Base-by-base conservation (phyloP, 1,139 yeast species). In the Protomyces gravidus region DNA sequence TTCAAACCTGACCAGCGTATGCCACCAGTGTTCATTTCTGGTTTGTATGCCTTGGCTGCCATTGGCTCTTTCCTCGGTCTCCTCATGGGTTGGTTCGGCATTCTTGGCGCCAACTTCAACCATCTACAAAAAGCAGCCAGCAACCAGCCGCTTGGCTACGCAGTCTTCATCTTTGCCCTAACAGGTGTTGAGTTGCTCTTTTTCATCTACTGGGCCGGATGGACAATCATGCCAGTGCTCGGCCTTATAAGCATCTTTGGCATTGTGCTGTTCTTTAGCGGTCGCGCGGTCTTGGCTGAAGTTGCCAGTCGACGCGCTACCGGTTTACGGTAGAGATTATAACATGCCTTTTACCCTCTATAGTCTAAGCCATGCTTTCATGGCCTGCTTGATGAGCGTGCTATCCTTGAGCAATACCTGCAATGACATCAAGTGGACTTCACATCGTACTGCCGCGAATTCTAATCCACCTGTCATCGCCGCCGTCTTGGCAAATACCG, bases 371-470 rank as follows among this genome's bases (percentile, higher is more conserved):
- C 42, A 36, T 11, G 42, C 2, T 23, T 36, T 19, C 42, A 36
- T 36, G 21, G 42, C 42, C n/a, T 36, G 42, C 42, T 36, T 36
- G 7, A 36, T n/a, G 21, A 36, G 21, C 11, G 42, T n/a, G 7
- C 23, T 15, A 4, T 36, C 42, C 42, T 36, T 36, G 21, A 36
- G 42, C 23, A 36, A 9, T 13, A 36, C 42, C 42, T 36, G 42
- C 17, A 36, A 6, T 17, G 42, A 19, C 42, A 36, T 15, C 3
- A 36, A 17, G 17, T 36, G 42, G 23, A 36, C 42, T 17, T 36
- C 42, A 17, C 42, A 36, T 13, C 42, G 42, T 66, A 25, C 65
- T 51, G 13, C 65, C 51, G 67, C 67, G 64, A 9, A 63, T 50
- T 21, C 67, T 62, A 32, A 63, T 45, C 46, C 61, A 21, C 30